Base-by-base conservation (phyloP, 805 yeast genomes). In the Danielozyma ontarioensis region DNA sequence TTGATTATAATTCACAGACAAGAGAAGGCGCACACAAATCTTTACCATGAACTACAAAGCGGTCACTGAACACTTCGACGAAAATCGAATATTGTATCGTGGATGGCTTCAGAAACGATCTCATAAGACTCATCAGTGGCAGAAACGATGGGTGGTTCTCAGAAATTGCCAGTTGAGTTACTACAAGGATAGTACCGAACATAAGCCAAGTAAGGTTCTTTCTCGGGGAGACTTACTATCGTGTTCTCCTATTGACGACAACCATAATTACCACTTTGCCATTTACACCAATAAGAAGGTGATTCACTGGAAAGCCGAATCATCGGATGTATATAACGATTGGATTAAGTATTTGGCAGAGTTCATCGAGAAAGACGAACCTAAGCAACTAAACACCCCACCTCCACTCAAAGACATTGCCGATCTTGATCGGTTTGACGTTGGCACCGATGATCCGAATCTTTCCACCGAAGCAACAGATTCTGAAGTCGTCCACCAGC, bases 91-190 rank as follows among this genome's bases (percentile, higher is more conserved):
- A n/a, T n/a, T n/a, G n/a, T n/a, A n/a, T n/a, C 14, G n/a, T 11
- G 26, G 14, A 5, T 12, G 22, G 26, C 26, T 11, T 24, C 6
- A 31, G 37, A 63, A 62, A 35, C 48, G 64, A 25, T 47, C 55
- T 18, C 49, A 45, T 32, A 50, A 50, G 14, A 60, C 67, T 13
- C 59, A 52, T 38, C 53, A 47, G 19, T 67, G 70, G 67, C 62
- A 62, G 39, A 53, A 48, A 34, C 43, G 48, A 21, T 67, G 72
- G 72, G 60, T 57, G 26, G 66, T 61, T 4, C 46, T 67, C 4
- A 42, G 72, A 21, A 42, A 46, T n/a, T 48, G 59, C 28, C 71
- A 64, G 39, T 45, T 66, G 13, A 47, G 63, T 7, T 64, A 59
- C 45, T 67, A 67, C 42, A 62, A 62, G 32, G 64, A 63, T 36